Evolutionary conservation across 768 basidiomycete species (phyloP), one percentile per base, ranked within the genome.

Genomic region (Strobilomyces confusus): DNA sequence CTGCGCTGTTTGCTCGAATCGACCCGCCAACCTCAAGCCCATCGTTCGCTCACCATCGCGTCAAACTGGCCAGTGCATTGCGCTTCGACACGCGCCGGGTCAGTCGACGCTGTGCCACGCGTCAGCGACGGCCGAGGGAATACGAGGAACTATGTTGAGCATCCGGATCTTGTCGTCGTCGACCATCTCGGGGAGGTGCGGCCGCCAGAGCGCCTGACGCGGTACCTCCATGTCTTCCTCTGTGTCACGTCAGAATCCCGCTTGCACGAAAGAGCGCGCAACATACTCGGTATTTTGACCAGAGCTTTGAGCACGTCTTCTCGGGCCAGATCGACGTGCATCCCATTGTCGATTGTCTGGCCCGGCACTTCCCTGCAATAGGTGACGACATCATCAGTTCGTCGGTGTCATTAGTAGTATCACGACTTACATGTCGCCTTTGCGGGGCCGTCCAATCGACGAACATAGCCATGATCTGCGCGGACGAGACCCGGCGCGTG

Each of bases 401-500:
- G n/a, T 40, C 13, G n/a, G n/a, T n/a, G n/a, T n/a, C n/a, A n/a
- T n/a, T n/a, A 20, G n/a, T 25, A 20, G 5, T 46, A 44, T n/a
- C n/a, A n/a, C n/a, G n/a, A 50, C 75, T 74, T 62, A 80, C 63
- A 81, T 77, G 33, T 80, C 78, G n/a, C 62, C 89, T 92, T 63
- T 81, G 76, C 0, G 92, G 88, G 64, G 94, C 86, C 4, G 88
- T 90, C 92, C 93, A 95, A 59, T 94, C 92, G 3, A 87, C 77
- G 62, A 95, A 77, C 70, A 94, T 79, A 19, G 84, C 72, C 0
- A 83, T 85, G 53, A 92, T 83, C 62, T 92, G 88, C 19, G 81
- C 72, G 0, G 87, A 81, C 0, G 80, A 72, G 11, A 92, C 80
- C 13, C 86, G 83, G 19, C 79, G 80, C 49, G 83, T 78, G 43